Conservation (phyloP, 495 filamentous ascomycete species). For the Neurospora sp. region DNA sequence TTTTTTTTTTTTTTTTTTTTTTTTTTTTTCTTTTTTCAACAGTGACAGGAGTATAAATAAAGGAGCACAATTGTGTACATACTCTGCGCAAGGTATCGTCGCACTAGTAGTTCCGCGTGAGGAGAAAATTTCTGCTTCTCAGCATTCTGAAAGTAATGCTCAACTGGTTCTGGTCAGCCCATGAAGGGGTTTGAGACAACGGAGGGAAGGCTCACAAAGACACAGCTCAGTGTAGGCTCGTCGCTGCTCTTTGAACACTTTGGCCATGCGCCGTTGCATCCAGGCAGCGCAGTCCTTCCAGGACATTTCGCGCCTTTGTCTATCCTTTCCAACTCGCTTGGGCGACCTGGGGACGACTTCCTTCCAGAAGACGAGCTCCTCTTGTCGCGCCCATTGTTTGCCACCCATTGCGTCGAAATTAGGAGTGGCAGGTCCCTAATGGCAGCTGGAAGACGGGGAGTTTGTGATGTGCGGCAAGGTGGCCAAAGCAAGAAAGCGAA, state of each 20-base stretch:
- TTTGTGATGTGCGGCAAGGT: not conserved
- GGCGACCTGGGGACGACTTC: slow-evolving; percentile 24
- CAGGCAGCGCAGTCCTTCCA: slow-evolving; percentile 23
- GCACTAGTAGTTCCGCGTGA: slow-evolving; percentile 15
- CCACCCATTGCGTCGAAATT: slow-evolving; percentile 26
- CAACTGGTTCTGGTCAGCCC: slow-evolving; percentile 24
- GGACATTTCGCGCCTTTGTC: slow-evolving; percentile 11
- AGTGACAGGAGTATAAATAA: not conserved
- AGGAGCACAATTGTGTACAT: not conserved
- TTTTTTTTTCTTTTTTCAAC: not conserved
- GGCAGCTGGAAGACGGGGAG: not conserved
- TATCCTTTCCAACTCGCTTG: slow-evolving; percentile 24
- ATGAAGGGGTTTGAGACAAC: not conserved
- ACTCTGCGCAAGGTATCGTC: slow-evolving; percentile 12
- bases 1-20: not conserved
- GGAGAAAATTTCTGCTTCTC: slow-evolving; percentile 23
- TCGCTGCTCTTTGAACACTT: not conserved
- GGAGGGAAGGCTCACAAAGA: slow-evolving; percentile 25
- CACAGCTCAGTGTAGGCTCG: slow-evolving; percentile 26
- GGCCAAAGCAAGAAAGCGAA: not conserved
- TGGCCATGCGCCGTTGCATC: slow-evolving; percentile 25
- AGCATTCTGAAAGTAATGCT: slow-evolving; percentile 37
- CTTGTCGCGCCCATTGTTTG: slow-evolving; percentile 26
- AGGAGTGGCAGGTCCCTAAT: not conserved
- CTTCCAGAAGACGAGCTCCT: slow-evolving; percentile 34